A percentile compares a stretch with the other conserved stretches of the same genome.
These are phyloP conservation scores for Paulinella micropora DNA, from an alignment of 78 protist genomes.

Conservation along the genomic window DNA sequence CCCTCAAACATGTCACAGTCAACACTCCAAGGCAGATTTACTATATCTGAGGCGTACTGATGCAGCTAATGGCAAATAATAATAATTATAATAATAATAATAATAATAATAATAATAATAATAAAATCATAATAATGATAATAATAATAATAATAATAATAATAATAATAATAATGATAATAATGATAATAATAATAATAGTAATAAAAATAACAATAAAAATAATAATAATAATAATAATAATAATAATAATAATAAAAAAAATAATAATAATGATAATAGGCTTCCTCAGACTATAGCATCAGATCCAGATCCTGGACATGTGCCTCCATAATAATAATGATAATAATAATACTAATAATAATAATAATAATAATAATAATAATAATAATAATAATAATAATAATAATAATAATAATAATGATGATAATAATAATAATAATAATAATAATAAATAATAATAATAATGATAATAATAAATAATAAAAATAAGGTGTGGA, in stretches of 20 bases:
- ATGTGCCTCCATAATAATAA: no score
- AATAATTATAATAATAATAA: not conserved
- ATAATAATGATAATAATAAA: not conserved
- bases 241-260: not conserved
- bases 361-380: no score
- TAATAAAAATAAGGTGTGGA: not conserved
- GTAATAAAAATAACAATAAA: not conserved
- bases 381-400: constrained; percentile 2
- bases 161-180: constrained; percentile 1
- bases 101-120: constrained; percentile 1
- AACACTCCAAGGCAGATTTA: no score
- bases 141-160: constrained; percentile 5
- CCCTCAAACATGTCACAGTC: no score
- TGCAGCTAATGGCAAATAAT: no score
- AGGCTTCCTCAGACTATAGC: no score
- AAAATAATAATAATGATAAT: not conserved
- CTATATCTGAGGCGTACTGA: no score
- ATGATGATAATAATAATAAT: constrained; percentile 2
- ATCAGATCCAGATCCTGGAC: no score
- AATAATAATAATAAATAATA: not conserved
- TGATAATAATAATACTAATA: no score
- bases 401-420: constrained; percentile 2
- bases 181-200: constrained; percentile 1
- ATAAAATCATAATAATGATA: no score
- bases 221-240: not conserved